Conservation (phyloP, 306 rosid genomes). For the Cucurbita moschata region DNA sequence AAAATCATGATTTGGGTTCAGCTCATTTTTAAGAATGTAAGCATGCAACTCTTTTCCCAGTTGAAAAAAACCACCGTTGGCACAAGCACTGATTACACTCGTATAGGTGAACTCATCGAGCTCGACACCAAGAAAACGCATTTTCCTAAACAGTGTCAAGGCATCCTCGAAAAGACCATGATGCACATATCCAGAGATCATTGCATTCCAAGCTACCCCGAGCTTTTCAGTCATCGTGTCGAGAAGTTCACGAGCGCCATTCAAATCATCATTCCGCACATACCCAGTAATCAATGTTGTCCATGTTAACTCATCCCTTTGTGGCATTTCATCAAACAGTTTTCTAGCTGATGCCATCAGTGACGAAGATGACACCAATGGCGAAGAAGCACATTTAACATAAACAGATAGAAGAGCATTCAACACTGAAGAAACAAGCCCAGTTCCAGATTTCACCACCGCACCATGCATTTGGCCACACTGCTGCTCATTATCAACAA, state of each 20-base stretch:
- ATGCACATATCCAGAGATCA: background rate
- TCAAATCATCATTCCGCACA: background rate
- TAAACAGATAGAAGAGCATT: slow-evolving; percentile 10
- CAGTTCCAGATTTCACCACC: slow-evolving; percentile 8
- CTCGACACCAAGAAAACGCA: background rate
- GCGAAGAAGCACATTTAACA: slow-evolving; percentile 12
- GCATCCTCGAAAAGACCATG: background rate
- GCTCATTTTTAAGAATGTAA: slow-evolving; percentile 7
- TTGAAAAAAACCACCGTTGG: slow-evolving; percentile 5
- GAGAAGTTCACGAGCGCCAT: background rate
- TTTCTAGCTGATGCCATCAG: slow-evolving; percentile 10
- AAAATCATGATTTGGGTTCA: slow-evolving; percentile 2
- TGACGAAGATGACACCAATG: slow-evolving; percentile 6
- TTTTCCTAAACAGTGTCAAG: background rate
- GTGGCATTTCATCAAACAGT: background rate
- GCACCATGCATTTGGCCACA: slow-evolving; percentile 10
- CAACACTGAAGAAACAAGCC: slow-evolving; percentile 4
- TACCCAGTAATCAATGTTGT: background rate
- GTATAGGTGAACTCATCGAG: background rate
- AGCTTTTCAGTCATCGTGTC: slow-evolving; percentile 11
- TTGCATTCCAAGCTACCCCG: background rate
- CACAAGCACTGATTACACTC: slow-evolving; percentile 11
- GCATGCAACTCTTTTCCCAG: slow-evolving; percentile 14
- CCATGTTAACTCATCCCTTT: slow-evolving; percentile 11
- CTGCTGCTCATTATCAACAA: slow-evolving; percentile 9